Conservation (phyloP, 148 eudicot genomes). For the Fagopyrum tataricum region DNA sequence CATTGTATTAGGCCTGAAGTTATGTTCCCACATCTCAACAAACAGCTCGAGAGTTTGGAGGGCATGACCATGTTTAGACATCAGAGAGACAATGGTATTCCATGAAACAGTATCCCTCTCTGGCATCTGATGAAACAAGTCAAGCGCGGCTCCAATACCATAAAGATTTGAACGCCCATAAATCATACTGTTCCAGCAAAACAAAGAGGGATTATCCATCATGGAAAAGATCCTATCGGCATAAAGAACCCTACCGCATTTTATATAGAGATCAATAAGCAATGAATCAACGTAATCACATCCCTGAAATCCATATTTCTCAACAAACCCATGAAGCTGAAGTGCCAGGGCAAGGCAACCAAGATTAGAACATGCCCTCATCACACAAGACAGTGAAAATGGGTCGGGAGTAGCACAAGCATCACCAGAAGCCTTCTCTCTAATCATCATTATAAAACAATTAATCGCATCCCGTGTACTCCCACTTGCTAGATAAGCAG, state of each 20-base stretch:
- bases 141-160: slow-evolving; percentile 21
- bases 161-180: slow-evolving; percentile 25
- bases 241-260: slow-evolving; percentile 23
- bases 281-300: slow-evolving; percentile 21
- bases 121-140: slow-evolving; percentile 28
- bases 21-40: slow-evolving; percentile 29
- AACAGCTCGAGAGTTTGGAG: slow-evolving; percentile 25
- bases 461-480: slow-evolving; percentile 13
- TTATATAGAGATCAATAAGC: slow-evolving; percentile 32
- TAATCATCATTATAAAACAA: slow-evolving; percentile 21
- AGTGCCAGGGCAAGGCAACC: slow-evolving; percentile 19
- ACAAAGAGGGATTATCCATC: slow-evolving; percentile 23
- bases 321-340: slow-evolving; percentile 30
- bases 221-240: slow-evolving; percentile 24
- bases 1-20: slow-evolving; percentile 29
- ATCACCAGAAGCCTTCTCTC: slow-evolving; percentile 6
- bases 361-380: slow-evolving; percentile 37
- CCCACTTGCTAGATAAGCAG: slow-evolving; percentile 27
- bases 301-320: slow-evolving; percentile 21
- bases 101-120: slow-evolving; percentile 31
- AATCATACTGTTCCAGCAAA: slow-evolving; percentile 40
- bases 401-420: slow-evolving; percentile 20
- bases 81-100: slow-evolving; percentile 31
- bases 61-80: slow-evolving; percentile 24
- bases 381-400: slow-evolving; percentile 25